A percentile compares a stretch with the other conserved stretches of the same genome.
phyloP scores from a whole-genome alignment of 2,329 filamentous ascomycete species.

The Epichloe coenophiala region DNA sequence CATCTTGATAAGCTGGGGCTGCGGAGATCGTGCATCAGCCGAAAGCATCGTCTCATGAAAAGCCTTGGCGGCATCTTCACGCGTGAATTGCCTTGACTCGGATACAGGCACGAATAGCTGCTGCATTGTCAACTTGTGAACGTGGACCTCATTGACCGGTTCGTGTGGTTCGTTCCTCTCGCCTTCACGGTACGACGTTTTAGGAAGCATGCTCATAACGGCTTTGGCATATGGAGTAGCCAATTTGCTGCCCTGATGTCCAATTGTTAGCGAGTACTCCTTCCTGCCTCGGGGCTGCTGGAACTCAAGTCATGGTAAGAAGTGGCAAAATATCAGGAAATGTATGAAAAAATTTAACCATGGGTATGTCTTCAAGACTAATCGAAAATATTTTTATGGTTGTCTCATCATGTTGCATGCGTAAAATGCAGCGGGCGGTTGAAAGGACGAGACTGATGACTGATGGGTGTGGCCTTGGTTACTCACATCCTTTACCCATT shows the following conservation, averaged over 20 bases:
- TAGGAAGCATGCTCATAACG: conserved; percentile 67
- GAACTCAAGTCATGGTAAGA: conserved; percentile 2
- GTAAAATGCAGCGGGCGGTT: conserved; percentile 3
- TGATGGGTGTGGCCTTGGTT: conserved; percentile 1
- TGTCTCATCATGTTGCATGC: conserved; percentile 37
- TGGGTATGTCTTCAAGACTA: conserved; percentile 97
- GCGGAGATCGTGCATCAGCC: conserved; percentile 46
- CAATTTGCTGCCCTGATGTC: conserved; percentile 55
- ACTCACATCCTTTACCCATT: conserved; percentile 63
- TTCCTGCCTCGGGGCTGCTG: not conserved
- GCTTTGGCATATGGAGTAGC: conserved; percentile 66
- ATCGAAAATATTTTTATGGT: conserved; percentile 67
- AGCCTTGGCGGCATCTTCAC: conserved; percentile 50
- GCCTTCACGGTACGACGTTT: conserved; percentile 41
- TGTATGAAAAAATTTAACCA: conserved; percentile 43
- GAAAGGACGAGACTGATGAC: conserved; percentile 3
- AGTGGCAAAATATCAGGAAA: conserved; percentile 21
- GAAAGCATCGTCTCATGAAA: conserved; percentile 48
- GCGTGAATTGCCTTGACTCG: conserved; percentile 49
- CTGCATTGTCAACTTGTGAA: conserved; percentile 47
- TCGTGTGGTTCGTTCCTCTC: conserved; percentile 38
- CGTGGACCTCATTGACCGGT: conserved; percentile 50
- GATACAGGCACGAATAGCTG: conserved; percentile 53
- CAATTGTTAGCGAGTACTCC: not conserved
- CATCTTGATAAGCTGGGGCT: conserved; percentile 46